phyloP scores from a whole-genome alignment of 805 yeast species.

The Suhomyces sp. region DNA sequence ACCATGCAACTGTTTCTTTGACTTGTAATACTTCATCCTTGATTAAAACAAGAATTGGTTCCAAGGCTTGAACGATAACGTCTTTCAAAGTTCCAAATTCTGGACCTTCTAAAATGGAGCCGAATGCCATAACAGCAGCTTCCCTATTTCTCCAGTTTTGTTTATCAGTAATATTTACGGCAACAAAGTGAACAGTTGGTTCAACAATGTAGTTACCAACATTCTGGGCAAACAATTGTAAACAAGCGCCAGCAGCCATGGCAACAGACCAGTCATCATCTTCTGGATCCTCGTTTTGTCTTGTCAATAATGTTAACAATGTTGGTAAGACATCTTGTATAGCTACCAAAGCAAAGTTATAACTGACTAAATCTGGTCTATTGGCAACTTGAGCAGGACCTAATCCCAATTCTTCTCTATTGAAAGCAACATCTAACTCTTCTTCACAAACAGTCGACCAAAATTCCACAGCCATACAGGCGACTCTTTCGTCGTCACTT shows the following conservation, averaged over 20 bases:
- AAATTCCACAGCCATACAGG: constrained; percentile 98
- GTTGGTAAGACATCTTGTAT: constrained; percentile 86
- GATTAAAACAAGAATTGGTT: constrained; percentile 73
- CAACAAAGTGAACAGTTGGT: constrained; percentile 83
- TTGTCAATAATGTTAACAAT: constrained; percentile 70
- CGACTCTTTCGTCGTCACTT: constrained; percentile 76
- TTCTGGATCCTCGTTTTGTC: constrained; percentile 90
- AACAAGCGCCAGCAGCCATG: constrained; percentile 98
- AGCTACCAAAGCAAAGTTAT: constrained; percentile 83
- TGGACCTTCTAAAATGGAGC: constrained; percentile 94
- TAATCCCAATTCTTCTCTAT: constrained; percentile 60
- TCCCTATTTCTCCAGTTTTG: constrained; percentile 81
- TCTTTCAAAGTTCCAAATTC: constrained; percentile 65
- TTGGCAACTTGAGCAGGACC: constrained; percentile 31
- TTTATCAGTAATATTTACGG: constrained; percentile 54
- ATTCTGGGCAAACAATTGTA: constrained; percentile 89
- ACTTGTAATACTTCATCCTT: constrained; percentile 78
- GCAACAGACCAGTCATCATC: constrained; percentile 98
- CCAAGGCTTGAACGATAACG: constrained; percentile 78
- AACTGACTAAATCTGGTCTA: constrained; percentile 50
- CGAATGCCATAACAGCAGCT: constrained; percentile 99
- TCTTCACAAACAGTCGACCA: constrained; percentile 99
- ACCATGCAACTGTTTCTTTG: constrained; percentile 97
- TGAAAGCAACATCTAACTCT: constrained; percentile 77
- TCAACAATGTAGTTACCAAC: constrained; percentile 84